Base-by-base conservation (phyloP, 1,284 basidiomycete genomes). In the Abortiporus biennis region DNA sequence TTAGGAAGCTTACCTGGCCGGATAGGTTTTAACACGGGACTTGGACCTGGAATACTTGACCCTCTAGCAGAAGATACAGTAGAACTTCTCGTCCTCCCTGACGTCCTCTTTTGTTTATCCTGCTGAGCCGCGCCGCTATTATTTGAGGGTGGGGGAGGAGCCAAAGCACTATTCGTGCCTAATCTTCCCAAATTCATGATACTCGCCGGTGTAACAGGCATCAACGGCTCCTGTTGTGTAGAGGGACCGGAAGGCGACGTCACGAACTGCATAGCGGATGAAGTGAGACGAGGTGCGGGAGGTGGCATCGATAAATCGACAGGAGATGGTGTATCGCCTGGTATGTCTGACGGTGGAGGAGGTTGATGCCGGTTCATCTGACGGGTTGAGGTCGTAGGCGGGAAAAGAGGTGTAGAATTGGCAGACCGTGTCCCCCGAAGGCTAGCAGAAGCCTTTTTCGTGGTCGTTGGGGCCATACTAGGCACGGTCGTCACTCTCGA, bases 241-340 rank as follows among this genome's bases (percentile, higher is more conserved):
- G 43, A 36, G 5, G 31, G 36, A 27, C 36, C 16, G 27, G 46
- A 33, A 4, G 63, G 56, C 27, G 44, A 45, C 39, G 17, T 43
- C 55, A 16, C 17, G 17, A 13, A 17, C 8, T 30, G 38, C 12
- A 19, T 17, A 12, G 21, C 16, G n/a, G 53, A 48, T 13, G 58
- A 53, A 29, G 27, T 21, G 17, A 66, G 53, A 4, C 71, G 73
- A 6, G 71, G 71, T 4, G 77, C 77, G 8, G 82, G 89, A n/a
- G 86, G 85, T 2, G 83, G 83, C 84, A 88, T 86, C 5, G 83
- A 76, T 15, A 89, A 61, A 60, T 92, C 89, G 1, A 92, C 86
- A 1, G 89, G 88, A 1, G 85, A 89, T 0, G 89, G 86, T 0
- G 83, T 84, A 55, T 84, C 74, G 34, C 71, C 69, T 17, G 68